Evolutionary conservation across 306 rosid genomes (phyloP), one percentile per base, ranked within the genome.

Genomic region (Bauhinia variegata): DNA sequence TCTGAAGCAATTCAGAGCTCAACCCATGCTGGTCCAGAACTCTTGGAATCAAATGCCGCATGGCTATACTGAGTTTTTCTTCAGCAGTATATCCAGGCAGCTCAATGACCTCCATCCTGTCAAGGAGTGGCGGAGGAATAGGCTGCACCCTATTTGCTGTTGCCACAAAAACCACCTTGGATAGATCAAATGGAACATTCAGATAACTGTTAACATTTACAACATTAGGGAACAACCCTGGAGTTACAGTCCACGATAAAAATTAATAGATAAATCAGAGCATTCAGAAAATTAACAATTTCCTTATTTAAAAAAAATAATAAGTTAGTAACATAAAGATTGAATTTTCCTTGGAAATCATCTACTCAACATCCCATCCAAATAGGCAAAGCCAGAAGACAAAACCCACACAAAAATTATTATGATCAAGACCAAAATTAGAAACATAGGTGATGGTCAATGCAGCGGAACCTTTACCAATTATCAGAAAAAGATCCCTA

Each of bases 101-200:
- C 84, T 93, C 98, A 61, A 93, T 93, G 79, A 93, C 96, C 83
- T 93, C 98, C 98, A 93, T 93, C 88, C 98, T 85, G 82, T 93
- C 98, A 65, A 88, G 82, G 63, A 93, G 97, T 68, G 98, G 69
- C 31, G 98, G 95, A 56, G 98, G 97, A 71, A 93, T 89, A 17
- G 96, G 98, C 63, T 89, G 98, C 36, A 81, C 79, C 77, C 91
- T 88, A 77, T 93, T 93, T 72, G 98, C 98, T 28, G 98, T 93
- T 70, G 98, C 89, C 83, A 93, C 96, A 67, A 93, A 93, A 69
- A 93, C 70, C 46, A 89, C 91, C 80, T 84, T 89, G 63, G 98
- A 89, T 72, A 93, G 96, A 88, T 93, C 97, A 70, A 82, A 92
- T 12, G 98, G 98, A 73, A 92, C 98, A 74, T 93, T 93, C 89